Percentiles rank a stretch among this genome's conserved stretches.
phyloP scores from a whole-genome alignment of 2,329 filamentous ascomycete species.

The Conoideocrella luteorostrata region DNA sequence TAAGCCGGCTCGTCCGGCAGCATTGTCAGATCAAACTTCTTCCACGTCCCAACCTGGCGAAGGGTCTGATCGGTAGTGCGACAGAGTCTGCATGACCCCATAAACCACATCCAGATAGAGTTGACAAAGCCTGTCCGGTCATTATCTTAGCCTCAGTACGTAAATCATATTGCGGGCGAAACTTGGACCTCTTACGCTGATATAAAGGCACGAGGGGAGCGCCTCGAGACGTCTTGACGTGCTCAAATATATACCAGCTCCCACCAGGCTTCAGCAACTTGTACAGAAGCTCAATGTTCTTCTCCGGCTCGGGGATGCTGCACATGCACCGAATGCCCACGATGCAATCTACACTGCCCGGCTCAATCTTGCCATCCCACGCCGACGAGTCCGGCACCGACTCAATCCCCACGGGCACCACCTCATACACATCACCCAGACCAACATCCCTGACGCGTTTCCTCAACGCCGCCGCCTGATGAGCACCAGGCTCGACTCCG shows the following conservation, averaged over 20 bases:
- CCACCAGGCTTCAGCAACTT: conserved; percentile 54
- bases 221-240: conserved; percentile 39
- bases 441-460: conserved; percentile 43
- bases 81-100: conserved; percentile 47
- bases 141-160: not conserved
- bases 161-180: not conserved
- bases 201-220: conserved; percentile 38
- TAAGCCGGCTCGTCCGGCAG: conserved; percentile 36
- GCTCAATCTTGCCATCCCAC: conserved; percentile 41
- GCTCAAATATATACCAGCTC: conserved; percentile 57
- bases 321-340: conserved; percentile 57
- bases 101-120: conserved; percentile 43
- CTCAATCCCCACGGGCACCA: conserved; percentile 58
- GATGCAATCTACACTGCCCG: conserved; percentile 50
- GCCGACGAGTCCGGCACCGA: conserved; percentile 36
- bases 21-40: conserved; percentile 39
- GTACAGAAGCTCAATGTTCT: conserved; percentile 50
- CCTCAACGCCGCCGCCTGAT: conserved; percentile 38
- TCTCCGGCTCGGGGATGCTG: conserved; percentile 54
- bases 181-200: conserved; percentile 39
- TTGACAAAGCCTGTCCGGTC: conserved; percentile 39
- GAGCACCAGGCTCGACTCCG: too few relatives aligned
- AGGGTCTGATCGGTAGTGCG: conserved; percentile 41
- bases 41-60: conserved; percentile 44
- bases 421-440: conserved; percentile 51